These are phyloP conservation scores for Suillus clintonianus DNA, from an alignment of 768 basidiomycete species.

Conservation along the genomic window DNA sequence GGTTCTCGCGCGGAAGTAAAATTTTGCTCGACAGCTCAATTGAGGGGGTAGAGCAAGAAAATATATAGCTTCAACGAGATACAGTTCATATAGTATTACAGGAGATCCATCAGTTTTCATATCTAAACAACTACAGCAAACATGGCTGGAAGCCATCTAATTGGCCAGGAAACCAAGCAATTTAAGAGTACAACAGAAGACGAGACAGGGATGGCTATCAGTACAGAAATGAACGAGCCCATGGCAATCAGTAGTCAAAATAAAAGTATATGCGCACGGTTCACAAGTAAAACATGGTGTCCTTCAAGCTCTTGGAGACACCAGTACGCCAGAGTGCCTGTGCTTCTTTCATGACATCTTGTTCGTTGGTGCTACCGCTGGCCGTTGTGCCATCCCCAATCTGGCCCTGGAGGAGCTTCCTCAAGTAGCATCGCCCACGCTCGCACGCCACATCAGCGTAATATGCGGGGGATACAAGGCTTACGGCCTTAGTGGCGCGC, in stretches of 20 bases:
- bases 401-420: constrained; percentile 46
- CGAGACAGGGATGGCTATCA: neutral
- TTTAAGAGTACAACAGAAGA: neutral
- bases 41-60: neutral
- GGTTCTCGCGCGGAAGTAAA: no score
- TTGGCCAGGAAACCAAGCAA: neutral
- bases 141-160: no score
- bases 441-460: constrained; percentile 55
- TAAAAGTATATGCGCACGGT: constrained; percentile 9
- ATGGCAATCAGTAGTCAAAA: neutral
- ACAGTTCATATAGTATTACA: neutral
- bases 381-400: constrained; percentile 25
- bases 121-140: neutral
- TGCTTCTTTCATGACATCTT: constrained; percentile 58
- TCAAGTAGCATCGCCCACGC: constrained; percentile 54
- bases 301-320: constrained; percentile 51
- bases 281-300: constrained; percentile 81
- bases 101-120: neutral
- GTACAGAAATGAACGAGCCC: neutral
- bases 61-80: neutral
- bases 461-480: constrained; percentile 38
- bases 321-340: constrained; percentile 55
- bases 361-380: constrained; percentile 41
- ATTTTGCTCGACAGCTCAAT: neutral
- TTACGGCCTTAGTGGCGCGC: constrained; percentile 53